Conservation (phyloP, 331 rosid genomes). For the Erythrophleum ivorense region DNA sequence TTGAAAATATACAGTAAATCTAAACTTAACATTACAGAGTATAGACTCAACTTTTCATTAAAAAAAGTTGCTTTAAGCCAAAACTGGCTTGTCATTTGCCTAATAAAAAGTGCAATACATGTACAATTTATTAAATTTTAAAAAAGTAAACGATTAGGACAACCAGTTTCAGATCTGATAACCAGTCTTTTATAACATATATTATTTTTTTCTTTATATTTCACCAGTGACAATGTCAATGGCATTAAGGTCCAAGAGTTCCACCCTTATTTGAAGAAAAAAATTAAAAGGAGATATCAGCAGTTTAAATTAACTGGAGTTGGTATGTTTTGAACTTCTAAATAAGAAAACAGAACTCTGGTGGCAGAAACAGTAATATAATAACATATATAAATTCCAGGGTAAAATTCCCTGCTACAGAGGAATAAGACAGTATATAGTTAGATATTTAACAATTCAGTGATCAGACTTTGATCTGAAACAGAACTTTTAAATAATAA, state of each 20-base stretch:
- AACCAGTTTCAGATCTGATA: background rate
- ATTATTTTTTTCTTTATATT: slow-evolving; percentile 5
- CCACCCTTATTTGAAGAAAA: background rate
- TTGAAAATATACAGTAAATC: background rate
- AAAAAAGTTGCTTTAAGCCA: background rate
- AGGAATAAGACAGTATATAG: background rate
- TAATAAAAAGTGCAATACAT: background rate
- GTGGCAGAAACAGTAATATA: background rate
- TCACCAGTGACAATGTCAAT: background rate
- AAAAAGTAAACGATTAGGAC: slow-evolving; percentile 1
- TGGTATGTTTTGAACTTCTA: slow-evolving; percentile 9
- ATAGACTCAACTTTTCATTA: background rate
- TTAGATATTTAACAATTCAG: background rate
- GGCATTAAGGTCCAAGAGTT: background rate
- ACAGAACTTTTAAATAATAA: background rate
- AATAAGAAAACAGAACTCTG: slow-evolving; percentile 5
- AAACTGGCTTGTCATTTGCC: background rate
- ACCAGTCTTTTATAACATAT: background rate
- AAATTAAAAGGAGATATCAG: slow-evolving; percentile 9
- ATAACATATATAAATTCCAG: background rate
- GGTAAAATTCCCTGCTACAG: background rate
- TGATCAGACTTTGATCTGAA: slow-evolving; percentile 11
- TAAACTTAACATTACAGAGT: background rate
- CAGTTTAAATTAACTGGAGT: slow-evolving; percentile 14
- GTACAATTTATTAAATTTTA: background rate